A percentile compares a stretch with the other conserved stretches of the same genome.
Evolutionary conservation across 352 stramenopile genomes (phyloP).

Genomic region (Globisporangium middletonii): DNA sequence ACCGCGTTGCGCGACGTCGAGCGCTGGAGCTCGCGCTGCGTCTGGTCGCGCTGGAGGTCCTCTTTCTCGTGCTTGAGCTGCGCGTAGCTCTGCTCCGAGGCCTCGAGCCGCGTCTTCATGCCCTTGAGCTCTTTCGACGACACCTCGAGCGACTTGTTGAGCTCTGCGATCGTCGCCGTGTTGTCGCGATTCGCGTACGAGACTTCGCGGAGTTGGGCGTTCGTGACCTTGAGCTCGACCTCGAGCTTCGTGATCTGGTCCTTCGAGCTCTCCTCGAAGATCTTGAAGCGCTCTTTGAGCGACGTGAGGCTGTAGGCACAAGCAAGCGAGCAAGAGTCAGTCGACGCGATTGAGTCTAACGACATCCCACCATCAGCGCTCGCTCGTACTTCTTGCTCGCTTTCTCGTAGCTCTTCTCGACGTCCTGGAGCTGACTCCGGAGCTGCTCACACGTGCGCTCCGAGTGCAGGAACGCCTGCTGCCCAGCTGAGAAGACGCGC

Average conservation of each 20-base stretch:
- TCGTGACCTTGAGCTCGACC: constrained; percentile 74
- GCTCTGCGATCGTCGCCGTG: constrained; percentile 43
- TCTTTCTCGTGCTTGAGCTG: constrained; percentile 53
- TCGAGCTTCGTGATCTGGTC: constrained; percentile 78
- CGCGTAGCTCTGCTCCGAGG: constrained; percentile 29
- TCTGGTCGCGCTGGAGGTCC: constrained; percentile 51
- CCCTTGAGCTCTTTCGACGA: constrained; percentile 41
- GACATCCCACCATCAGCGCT: not conserved
- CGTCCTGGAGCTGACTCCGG: constrained; percentile 50
- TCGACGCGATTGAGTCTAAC: not conserved
- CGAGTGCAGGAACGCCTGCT: constrained; percentile 72
- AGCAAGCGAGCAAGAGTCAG: not conserved
- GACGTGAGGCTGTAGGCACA: constrained; percentile 34
- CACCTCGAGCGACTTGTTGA: constrained; percentile 48
- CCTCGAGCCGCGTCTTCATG: constrained; percentile 31
- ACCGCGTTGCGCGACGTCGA: constrained; percentile 53
- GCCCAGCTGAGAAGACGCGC: constrained; percentile 64
- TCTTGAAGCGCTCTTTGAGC: constrained; percentile 65
- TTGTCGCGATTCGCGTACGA: constrained; percentile 76
- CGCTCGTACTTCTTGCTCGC: constrained; percentile 54
- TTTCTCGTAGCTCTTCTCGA: constrained; percentile 76
- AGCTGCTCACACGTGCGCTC: constrained; percentile 69
- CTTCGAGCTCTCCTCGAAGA: constrained; percentile 70
- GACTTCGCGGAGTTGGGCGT: constrained; percentile 62
- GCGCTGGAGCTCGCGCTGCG: constrained; percentile 39